phyloP scores from a whole-genome alignment of 2,329 filamentous ascomycete species.

The Phaeosphaeria sp. region DNA sequence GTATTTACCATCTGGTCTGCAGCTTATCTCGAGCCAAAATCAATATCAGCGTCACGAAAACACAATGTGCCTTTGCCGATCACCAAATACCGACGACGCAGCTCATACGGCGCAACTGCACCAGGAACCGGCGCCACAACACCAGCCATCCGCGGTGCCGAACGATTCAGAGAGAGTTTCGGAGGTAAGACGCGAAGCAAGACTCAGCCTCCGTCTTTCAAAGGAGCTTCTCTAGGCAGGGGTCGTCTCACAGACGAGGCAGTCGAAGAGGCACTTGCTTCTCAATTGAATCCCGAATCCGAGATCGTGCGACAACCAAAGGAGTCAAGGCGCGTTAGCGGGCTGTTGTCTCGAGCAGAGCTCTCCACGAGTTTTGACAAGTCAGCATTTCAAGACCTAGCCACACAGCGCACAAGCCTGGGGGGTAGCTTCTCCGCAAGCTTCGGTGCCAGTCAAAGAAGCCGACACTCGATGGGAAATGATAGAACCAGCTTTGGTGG shows the following conservation, averaged over 20 bases:
- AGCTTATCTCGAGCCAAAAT: constrained; percentile 75
- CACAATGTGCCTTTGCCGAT: constrained; percentile 47
- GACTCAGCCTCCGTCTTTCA: constrained; percentile 50
- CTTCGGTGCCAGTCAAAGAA: constrained; percentile 62
- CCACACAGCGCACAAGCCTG: constrained; percentile 54
- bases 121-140: constrained; percentile 77
- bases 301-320: constrained; percentile 60
- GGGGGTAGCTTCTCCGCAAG: constrained; percentile 52
- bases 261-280: constrained; percentile 57
- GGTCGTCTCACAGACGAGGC: constrained; percentile 46
- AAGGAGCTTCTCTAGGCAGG: constrained; percentile 39
- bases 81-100: constrained; percentile 65
- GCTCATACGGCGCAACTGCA: constrained; percentile 62
- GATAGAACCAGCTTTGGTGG: constrained; percentile 67
- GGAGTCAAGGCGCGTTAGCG: constrained; percentile 84
- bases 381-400: constrained; percentile 77
- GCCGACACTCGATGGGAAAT: constrained; percentile 77
- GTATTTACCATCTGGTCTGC: constrained; percentile 87
- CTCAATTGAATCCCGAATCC: constrained; percentile 58
- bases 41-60: constrained; percentile 53
- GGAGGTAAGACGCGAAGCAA: constrained; percentile 59
- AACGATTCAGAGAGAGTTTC: constrained; percentile 78
- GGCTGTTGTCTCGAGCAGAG: constrained; percentile 85
- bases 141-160: constrained; percentile 67
- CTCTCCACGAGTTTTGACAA: constrained; percentile 85